Evolutionary conservation across 148 eudicot species (phyloP).

Genomic region (Rhododendron griersonianum): DNA sequence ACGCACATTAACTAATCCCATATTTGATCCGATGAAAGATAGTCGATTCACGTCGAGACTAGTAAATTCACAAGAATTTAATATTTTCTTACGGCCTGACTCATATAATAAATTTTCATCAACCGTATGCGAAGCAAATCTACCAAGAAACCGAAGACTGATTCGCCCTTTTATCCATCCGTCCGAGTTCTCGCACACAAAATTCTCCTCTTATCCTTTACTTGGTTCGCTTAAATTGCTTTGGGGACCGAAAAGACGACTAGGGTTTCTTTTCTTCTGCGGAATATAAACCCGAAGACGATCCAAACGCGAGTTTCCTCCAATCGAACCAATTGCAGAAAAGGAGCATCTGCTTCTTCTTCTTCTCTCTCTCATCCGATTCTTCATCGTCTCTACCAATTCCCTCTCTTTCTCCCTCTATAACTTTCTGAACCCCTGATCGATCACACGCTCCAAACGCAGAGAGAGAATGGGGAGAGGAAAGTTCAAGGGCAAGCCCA

Average conservation of each 20-base stretch:
- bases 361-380: neutral
- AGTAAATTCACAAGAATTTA: no score
- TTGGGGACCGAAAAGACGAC: neutral
- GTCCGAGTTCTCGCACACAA: no score
- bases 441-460: neutral
- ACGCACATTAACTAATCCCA: no score
- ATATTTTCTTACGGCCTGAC: no score
- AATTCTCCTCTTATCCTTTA: no score
- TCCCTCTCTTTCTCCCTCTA: neutral
- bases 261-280: neutral
- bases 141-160: no score
- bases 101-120: no score
- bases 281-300: neutral
- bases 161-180: no score
- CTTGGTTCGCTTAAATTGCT: neutral
- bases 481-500: conserved; percentile 68
- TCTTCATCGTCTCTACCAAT: neutral
- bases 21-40: no score
- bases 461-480: conserved; percentile 51
- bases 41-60: no score
- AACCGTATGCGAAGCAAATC: no score
- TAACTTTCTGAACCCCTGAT: neutral
- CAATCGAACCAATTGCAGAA: neutral
- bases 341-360: neutral
- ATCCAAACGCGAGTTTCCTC: neutral